These are phyloP conservation scores for Pyricularia sp. DNA, from an alignment of 2,329 filamentous ascomycete genomes.

Conservation along the genomic window DNA sequence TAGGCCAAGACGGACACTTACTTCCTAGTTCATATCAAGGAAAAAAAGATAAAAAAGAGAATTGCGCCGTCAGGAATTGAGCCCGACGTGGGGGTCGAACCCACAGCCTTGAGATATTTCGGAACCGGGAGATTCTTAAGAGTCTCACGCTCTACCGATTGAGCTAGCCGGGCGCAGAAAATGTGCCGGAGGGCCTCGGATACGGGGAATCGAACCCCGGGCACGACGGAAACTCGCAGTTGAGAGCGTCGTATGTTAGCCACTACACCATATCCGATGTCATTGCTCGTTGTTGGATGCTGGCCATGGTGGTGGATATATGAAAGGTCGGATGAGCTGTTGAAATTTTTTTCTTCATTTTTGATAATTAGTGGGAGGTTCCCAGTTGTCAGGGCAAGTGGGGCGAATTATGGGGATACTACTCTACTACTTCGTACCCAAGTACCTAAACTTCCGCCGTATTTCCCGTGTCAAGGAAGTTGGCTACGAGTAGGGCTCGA, in stretches of 20 bases:
- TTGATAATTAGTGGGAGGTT: too few relatives aligned
- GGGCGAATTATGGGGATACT: background rate
- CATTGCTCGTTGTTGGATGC: background rate
- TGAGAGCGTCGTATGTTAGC: conserved; percentile 2
- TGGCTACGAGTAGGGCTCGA: background rate
- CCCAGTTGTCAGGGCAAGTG: background rate
- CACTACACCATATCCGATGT: background rate
- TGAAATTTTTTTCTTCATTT: too few relatives aligned
- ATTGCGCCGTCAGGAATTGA: background rate
- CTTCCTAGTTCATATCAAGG: background rate
- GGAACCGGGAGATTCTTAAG: conserved; percentile 26
- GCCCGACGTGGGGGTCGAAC: too few relatives aligned
- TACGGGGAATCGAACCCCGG: conserved; percentile 1
- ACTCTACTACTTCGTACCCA: too few relatives aligned
- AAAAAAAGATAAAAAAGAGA: background rate
- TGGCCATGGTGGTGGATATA: background rate
- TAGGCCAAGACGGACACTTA: background rate
- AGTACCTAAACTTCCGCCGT: too few relatives aligned
- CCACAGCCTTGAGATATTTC: background rate
- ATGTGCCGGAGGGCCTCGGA: background rate
- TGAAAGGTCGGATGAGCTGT: background rate
- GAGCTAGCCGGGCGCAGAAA: conserved; percentile 47
- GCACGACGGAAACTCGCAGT: background rate
- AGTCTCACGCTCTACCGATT: conserved; percentile 69
- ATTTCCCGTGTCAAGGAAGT: background rate